Percentiles rank a stretch among this genome's conserved stretches.
These are phyloP conservation scores for Brassica incana DNA, from an alignment of 345 rosid genomes.

Conservation along the genomic window DNA sequence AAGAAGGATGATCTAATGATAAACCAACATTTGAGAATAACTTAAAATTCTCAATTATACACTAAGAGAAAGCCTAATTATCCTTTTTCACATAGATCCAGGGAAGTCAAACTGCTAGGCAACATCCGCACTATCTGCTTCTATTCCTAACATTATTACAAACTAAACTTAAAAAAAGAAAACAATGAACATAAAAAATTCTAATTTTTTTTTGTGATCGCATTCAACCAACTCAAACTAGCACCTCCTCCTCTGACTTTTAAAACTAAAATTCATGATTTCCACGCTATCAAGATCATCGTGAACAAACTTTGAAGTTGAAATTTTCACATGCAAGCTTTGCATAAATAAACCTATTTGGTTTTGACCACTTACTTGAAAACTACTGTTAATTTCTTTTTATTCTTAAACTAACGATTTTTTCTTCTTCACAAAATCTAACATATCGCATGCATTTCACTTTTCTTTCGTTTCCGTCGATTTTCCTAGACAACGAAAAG, in stretches of 20 bases:
- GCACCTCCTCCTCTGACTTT: background rate
- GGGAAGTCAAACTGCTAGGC: background rate
- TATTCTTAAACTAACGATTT: background rate
- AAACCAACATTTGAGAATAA: background rate
- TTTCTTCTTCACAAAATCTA: background rate
- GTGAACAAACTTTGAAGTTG: background rate
- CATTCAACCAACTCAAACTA: background rate
- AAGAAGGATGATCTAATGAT: background rate
- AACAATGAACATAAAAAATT: background rate
- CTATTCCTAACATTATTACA: background rate
- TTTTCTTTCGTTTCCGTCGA: background rate
- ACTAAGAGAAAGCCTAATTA: background rate
- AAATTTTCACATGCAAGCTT: background rate
- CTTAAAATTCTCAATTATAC: background rate
- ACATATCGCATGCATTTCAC: slow-evolving; percentile 1
- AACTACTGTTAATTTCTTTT: background rate
- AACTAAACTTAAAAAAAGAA: background rate
- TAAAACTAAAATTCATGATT: background rate
- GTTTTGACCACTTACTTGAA: background rate
- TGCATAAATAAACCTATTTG: background rate
- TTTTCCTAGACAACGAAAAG: background rate
- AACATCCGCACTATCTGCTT: background rate
- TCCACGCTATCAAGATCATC: background rate
- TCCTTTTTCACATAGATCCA: background rate
- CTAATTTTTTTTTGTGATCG: background rate